Conservation (phyloP, 2,329 filamentous ascomycete species). For the Coniochaeta ligniaria region DNA sequence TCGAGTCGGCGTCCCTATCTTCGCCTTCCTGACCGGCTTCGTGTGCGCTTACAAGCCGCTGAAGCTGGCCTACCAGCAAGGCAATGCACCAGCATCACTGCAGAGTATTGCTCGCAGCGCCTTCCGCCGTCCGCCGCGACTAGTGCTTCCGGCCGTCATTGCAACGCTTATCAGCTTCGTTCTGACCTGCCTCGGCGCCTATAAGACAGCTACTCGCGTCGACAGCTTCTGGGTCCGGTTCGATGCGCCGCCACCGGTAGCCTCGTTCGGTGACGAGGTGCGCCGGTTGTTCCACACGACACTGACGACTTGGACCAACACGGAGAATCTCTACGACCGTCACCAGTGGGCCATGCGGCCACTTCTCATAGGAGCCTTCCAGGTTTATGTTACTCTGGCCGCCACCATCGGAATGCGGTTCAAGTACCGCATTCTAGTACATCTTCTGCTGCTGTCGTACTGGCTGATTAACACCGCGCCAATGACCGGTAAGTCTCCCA, state of each 20-base stretch:
- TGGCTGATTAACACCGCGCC: conserved; percentile 37
- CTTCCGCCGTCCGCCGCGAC: conserved; percentile 42
- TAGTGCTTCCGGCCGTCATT: conserved; percentile 44
- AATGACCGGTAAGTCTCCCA: conserved; percentile 32
- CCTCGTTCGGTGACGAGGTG: conserved; percentile 35
- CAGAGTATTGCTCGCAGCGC: conserved; percentile 42
- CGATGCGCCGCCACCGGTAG: conserved; percentile 35
- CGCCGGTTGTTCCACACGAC: conserved; percentile 34
- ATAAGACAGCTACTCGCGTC: conserved; percentile 35
- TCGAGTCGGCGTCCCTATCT: conserved; percentile 46
- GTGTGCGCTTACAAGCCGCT: conserved; percentile 48
- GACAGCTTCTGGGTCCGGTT: conserved; percentile 44
- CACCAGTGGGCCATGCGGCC: conserved; percentile 48
- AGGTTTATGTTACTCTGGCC: conserved; percentile 38
- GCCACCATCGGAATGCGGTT: conserved; percentile 40
- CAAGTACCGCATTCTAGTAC: conserved; percentile 36
- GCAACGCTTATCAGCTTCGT: conserved; percentile 42
- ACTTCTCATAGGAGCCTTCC: conserved; percentile 39
- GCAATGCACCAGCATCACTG: conserved; percentile 34
- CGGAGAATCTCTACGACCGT: conserved; percentile 43
- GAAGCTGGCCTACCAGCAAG: conserved; percentile 36
- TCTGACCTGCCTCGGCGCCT: conserved; percentile 39
- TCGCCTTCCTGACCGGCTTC: conserved; percentile 48
- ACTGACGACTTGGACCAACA: conserved; percentile 40
- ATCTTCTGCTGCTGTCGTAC: conserved; percentile 36